These are phyloP conservation scores for apple (Malus domestica) DNA, from an alignment of 306 rosid genomes.

Conservation along the genomic window DNA sequence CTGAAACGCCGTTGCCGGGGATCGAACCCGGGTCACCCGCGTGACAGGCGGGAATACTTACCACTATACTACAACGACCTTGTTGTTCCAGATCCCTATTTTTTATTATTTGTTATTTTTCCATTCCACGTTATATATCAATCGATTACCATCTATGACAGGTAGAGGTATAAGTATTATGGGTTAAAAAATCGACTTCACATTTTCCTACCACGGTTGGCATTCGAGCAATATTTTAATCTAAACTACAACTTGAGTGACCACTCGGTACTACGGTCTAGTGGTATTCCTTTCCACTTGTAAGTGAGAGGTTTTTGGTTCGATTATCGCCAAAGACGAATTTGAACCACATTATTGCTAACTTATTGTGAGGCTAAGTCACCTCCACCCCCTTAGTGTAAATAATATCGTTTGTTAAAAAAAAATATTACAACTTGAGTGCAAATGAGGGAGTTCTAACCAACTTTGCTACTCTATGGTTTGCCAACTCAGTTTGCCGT, in stretches of 20 bases:
- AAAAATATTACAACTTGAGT: too few relatives aligned
- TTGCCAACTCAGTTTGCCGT: neutral
- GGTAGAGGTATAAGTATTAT: neutral
- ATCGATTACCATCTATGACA: neutral
- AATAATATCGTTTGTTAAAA: too few relatives aligned
- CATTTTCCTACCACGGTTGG: neutral
- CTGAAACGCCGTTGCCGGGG: constrained; percentile 29
- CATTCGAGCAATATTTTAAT: too few relatives aligned
- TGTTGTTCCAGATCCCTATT: fast-evolving
- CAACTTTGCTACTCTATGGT: neutral
- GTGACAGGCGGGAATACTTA: constrained; percentile 31
- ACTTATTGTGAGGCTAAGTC: fast-evolving
- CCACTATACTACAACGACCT: constrained; percentile 34
- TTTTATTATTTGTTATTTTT: neutral
- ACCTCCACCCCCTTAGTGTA: too few relatives aligned
- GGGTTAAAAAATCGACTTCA: neutral
- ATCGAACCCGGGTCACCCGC: constrained; percentile 34
- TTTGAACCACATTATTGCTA: too few relatives aligned
- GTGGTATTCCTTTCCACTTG: fast-evolving
- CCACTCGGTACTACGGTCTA: too few relatives aligned
- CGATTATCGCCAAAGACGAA: fast-evolving
- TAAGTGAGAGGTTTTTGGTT: too few relatives aligned
- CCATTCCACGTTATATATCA: too few relatives aligned
- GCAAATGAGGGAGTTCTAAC: neutral
- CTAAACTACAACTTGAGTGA: too few relatives aligned